phyloP scores from a whole-genome alignment of 331 rosid species.

The Rosa hybrid region DNA sequence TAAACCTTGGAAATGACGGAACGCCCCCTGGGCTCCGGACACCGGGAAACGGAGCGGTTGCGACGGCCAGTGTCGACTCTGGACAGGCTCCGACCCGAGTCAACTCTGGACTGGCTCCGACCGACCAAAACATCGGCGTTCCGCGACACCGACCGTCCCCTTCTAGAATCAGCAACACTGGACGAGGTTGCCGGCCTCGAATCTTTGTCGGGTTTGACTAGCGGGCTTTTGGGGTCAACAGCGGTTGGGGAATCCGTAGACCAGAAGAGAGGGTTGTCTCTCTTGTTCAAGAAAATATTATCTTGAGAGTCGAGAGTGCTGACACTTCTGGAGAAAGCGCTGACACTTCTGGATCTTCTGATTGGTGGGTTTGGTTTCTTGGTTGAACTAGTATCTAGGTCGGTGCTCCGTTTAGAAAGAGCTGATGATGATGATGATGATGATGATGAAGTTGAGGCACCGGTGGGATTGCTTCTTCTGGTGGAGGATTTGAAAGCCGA shows the following conservation, averaged over 20 bases:
- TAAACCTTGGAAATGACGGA: constrained; percentile 65
- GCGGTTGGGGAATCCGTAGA: constrained; percentile 28
- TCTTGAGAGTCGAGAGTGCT: constrained; percentile 32
- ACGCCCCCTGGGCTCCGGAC: constrained; percentile 49
- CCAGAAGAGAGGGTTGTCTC: constrained; percentile 84
- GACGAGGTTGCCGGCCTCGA: constrained; percentile 9
- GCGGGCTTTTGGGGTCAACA: constrained; percentile 12
- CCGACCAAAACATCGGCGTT: constrained; percentile 30
- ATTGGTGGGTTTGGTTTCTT: constrained; percentile 40
- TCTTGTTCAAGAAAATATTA: constrained; percentile 58
- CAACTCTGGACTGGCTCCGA: constrained; percentile 53
- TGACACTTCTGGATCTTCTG: constrained; percentile 80
- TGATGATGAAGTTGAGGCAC: constrained; percentile 1
- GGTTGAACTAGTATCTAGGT: constrained; percentile 4
- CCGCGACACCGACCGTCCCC: constrained; percentile 55
- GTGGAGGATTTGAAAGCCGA: constrained; percentile 86
- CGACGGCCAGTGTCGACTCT: constrained; percentile 48
- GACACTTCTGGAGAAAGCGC: constrained; percentile 61
- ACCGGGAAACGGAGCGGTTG: constrained; percentile 61
- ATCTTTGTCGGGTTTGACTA: constrained; percentile 12
- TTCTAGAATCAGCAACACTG: constrained; percentile 18
- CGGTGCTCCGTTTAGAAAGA: constrained; percentile 28
- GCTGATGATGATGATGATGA: no score
- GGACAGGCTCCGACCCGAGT: constrained; percentile 47
- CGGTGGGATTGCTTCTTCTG: constrained; percentile 51